Percentiles rank a stretch among this genome's conserved stretches.
Evolutionary conservation across 805 yeast species (phyloP).

Genomic region (Pichia nanzhaoensis): DNA sequence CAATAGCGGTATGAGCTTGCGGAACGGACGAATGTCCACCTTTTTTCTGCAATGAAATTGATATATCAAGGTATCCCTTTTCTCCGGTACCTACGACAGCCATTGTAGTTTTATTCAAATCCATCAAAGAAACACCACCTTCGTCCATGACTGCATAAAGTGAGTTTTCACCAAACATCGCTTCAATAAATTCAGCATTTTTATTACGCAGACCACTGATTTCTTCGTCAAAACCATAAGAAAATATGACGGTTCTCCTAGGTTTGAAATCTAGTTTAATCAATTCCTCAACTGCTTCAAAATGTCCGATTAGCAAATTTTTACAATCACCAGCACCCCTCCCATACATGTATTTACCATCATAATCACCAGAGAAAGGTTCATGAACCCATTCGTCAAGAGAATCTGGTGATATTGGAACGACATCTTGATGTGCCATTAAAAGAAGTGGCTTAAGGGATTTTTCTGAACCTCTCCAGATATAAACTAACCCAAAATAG

Average conservation of each 20-base stretch:
- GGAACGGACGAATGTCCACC: slow-evolving; percentile 50
- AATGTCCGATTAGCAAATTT: slow-evolving; percentile 36
- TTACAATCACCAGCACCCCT: slow-evolving; percentile 40
- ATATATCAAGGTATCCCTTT: slow-evolving; percentile 39
- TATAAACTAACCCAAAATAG: slow-evolving; percentile 38
- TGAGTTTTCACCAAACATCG: slow-evolving; percentile 37
- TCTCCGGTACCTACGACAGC: slow-evolving; percentile 43
- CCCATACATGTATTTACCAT: slow-evolving; percentile 34
- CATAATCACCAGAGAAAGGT: slow-evolving; percentile 34
- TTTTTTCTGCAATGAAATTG: slow-evolving; percentile 36
- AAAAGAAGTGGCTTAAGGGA: slow-evolving; percentile 38
- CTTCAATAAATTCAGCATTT: slow-evolving; percentile 31
- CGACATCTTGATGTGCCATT: slow-evolving; percentile 47
- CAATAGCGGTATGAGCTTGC: slow-evolving; percentile 43
- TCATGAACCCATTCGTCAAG: slow-evolving; percentile 34
- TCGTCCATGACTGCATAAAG: slow-evolving; percentile 42
- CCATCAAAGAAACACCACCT: slow-evolving; percentile 32
- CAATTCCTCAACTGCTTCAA: slow-evolving; percentile 28
- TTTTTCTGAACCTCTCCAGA: slow-evolving; percentile 37
- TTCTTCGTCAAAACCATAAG: slow-evolving; percentile 49
- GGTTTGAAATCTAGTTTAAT: slow-evolving; percentile 33
- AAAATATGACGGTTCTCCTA: slow-evolving; percentile 37
- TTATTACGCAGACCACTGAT: slow-evolving; percentile 33
- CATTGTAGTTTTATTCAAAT: slow-evolving; percentile 33
- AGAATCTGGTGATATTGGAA: slow-evolving; percentile 40